Percentiles rank a stretch among this genome's conserved stretches.
Conservation (phyloP, 345 rosid species). For the Citrus cavaleriei region DNA sequence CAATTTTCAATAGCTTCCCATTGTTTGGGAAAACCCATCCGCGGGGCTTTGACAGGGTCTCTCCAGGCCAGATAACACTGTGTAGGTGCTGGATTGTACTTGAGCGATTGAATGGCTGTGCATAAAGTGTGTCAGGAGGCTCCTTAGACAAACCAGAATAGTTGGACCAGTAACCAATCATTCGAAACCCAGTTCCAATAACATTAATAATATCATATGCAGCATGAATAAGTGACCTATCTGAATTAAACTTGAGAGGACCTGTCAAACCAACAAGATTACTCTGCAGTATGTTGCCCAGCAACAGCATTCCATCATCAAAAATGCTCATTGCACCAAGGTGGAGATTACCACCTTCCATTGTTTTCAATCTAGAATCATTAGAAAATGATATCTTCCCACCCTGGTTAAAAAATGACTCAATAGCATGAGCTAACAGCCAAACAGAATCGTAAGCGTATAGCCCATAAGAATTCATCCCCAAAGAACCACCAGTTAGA, state of each 20-base stretch:
- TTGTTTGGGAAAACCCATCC: conserved; percentile 96
- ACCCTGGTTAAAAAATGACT: conserved; percentile 67
- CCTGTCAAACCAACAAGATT: conserved; percentile 81
- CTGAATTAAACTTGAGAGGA: conserved; percentile 51
- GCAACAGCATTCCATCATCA: conserved; percentile 51
- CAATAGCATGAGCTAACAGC: conserved; percentile 74
- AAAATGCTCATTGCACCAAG: conserved; percentile 70
- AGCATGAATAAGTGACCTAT: conserved; percentile 52
- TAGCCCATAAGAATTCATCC: conserved; percentile 74
- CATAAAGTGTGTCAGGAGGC: conserved; percentile 60
- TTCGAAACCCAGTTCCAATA: conserved; percentile 74
- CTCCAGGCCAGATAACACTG: conserved; percentile 92
- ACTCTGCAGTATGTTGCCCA: conserved; percentile 55
- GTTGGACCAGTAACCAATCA: conserved; percentile 90
- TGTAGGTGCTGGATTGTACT: conserved; percentile 49
- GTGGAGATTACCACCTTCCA: conserved; percentile 50
- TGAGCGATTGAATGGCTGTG: conserved; percentile 58
- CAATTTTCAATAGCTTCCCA: conserved; percentile 78
- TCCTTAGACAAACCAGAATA: conserved; percentile 72
- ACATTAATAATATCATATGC: conserved; percentile 86
- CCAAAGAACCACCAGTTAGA: conserved; percentile 45
- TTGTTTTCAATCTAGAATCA: conserved; percentile 52
- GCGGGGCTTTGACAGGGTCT: conserved; percentile 62
- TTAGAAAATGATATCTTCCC: conserved; percentile 74
- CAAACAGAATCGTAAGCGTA: conserved; percentile 90